A percentile compares a stretch with the other conserved stretches of the same genome.
Conservation (phyloP, 192 early-diverging fungal genomes). For the Funneliformis mosseae region DNA sequence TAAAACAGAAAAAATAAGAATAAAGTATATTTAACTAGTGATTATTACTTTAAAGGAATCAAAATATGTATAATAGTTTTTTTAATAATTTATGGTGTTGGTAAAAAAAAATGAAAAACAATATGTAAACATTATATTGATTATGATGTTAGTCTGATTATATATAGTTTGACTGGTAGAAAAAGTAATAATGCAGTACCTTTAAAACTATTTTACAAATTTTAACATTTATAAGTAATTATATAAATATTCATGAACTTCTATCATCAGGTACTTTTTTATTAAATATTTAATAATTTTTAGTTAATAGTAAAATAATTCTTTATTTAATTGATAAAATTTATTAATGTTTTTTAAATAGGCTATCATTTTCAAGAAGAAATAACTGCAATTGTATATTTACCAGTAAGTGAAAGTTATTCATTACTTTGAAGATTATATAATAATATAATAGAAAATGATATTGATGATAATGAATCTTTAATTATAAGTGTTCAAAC, state of each 20-base stretch:
- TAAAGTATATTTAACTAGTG: no score
- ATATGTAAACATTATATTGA: background rate
- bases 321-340: background rate
- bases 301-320: background rate
- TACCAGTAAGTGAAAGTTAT: background rate
- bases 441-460: background rate
- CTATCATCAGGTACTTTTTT: background rate
- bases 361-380: background rate
- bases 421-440: background rate
- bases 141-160: background rate
- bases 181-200: background rate
- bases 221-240: constrained; percentile 1
- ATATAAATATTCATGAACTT: background rate
- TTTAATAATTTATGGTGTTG: background rate
- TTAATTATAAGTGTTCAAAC: background rate
- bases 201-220: background rate
- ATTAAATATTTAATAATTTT: background rate
- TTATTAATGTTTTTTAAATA: background rate
- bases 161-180: background rate
- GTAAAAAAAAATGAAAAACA: background rate
- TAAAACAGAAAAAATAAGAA: no score
- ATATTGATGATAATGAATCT: background rate
- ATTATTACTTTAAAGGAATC: background rate
- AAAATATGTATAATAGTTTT: background rate
- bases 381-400: background rate